Evolutionary conservation across 176 grass and related monocot genomes (phyloP).

Genomic region (Areca catechu): DNA sequence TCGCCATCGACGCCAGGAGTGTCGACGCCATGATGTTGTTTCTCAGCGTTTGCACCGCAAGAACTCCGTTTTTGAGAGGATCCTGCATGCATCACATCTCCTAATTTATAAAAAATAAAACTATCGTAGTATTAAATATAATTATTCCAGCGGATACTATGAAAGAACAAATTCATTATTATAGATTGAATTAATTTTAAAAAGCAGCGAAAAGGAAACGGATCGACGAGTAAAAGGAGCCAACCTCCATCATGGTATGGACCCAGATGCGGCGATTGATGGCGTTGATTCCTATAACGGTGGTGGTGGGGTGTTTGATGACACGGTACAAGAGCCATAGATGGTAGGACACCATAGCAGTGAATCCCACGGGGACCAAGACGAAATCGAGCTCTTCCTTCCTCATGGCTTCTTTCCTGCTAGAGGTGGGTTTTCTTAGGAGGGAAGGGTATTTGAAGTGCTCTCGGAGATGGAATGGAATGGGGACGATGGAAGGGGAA

Average conservation of each 20-base stretch:
- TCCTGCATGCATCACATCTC: slow-evolving; percentile 32
- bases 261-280: slow-evolving; percentile 93
- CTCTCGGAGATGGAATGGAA: too few species aligned
- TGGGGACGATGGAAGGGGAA: too few species aligned
- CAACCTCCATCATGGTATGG: slow-evolving; percentile 64
- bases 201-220: neutral
- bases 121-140: too few species aligned
- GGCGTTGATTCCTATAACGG: slow-evolving; percentile 70
- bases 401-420: slow-evolving; percentile 6
- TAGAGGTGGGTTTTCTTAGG: too few species aligned
- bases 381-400: slow-evolving; percentile 24
- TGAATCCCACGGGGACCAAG: slow-evolving; percentile 34
- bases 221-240: neutral
- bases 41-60: slow-evolving; percentile 77
- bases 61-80: slow-evolving; percentile 47
- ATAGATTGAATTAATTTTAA: too few species aligned
- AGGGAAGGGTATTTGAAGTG: too few species aligned
- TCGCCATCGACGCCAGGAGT: slow-evolving; percentile 62
- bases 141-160: too few species aligned
- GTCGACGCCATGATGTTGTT: slow-evolving; percentile 97
- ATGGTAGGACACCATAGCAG: slow-evolving; percentile 28
- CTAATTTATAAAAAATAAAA: neutral
- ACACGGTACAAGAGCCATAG: slow-evolving; percentile 59
- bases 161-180: too few species aligned
- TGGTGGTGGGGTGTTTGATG: slow-evolving; percentile 35